Percentiles rank a stretch among this genome's conserved stretches.
Conservation (phyloP, 2,329 filamentous ascomycete genomes). For the Mycosphaerella arachidis region DNA sequence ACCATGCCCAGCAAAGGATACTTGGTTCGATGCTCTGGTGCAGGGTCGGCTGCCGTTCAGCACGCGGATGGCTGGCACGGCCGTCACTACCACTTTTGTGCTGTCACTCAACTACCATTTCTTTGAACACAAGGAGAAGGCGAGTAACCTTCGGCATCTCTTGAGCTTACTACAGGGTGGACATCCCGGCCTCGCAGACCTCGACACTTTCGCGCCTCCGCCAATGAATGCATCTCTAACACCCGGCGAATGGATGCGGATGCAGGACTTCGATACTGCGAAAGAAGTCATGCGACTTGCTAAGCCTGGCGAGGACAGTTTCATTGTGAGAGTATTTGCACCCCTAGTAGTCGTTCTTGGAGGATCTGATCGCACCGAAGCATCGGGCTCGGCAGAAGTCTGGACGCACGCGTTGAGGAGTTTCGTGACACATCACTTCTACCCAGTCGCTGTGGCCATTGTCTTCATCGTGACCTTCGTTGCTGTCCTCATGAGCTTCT, state of each 20-base stretch:
- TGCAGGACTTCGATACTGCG: constrained; percentile 76
- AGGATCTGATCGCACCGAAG: constrained; percentile 60
- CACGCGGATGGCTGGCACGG: constrained; percentile 69
- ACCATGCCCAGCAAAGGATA: constrained; percentile 35
- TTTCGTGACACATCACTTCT: constrained; percentile 61
- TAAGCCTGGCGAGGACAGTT: constrained; percentile 66
- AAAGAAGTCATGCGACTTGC: constrained; percentile 71
- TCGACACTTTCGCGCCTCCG: constrained; percentile 41
- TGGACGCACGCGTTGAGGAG: constrained; percentile 50
- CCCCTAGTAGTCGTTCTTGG: constrained; percentile 69
- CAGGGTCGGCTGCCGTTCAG: constrained; percentile 63
- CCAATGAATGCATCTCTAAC: constrained; percentile 69
- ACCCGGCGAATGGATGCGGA: constrained; percentile 69
- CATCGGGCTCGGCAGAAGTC: constrained; percentile 38
- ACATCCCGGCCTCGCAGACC: constrained; percentile 16
- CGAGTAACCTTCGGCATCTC: constrained; percentile 28
- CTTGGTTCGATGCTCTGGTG: constrained; percentile 60
- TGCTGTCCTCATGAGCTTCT: constrained; percentile 67
- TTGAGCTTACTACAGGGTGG: constrained; percentile 25
- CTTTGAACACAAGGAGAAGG: constrained; percentile 54
- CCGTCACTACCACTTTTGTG: constrained; percentile 68
- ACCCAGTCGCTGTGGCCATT: constrained; percentile 60
- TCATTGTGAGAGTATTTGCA: constrained; percentile 69
- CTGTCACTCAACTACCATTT: constrained; percentile 74
- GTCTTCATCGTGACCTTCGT: constrained; percentile 61